Conservation (phyloP, 2,329 filamentous ascomycete species). For the Ceratocystis diversiconidia region DNA sequence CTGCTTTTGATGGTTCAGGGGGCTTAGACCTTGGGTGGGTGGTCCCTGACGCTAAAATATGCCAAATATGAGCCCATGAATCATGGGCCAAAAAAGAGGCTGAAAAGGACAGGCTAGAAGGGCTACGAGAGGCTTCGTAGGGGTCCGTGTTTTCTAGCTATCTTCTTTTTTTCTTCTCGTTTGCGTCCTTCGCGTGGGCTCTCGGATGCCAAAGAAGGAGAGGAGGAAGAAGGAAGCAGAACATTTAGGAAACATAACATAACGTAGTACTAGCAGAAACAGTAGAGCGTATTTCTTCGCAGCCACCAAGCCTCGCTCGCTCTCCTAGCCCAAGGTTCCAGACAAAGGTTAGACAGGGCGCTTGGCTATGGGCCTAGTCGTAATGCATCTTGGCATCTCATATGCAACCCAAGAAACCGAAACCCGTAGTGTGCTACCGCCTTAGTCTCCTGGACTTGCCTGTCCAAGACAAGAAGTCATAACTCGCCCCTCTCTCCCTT, state of each 20-base stretch:
- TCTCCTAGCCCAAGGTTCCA: not conserved
- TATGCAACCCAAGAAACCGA: not conserved
- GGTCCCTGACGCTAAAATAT: not conserved
- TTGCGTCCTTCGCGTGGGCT: not conserved
- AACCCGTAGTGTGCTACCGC: not conserved
- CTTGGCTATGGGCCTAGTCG: not conserved
- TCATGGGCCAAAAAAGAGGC: not conserved
- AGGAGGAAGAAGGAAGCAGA: not conserved
- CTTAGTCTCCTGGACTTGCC: too few relatives aligned
- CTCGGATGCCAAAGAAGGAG: not conserved
- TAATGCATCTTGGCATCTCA: not conserved
- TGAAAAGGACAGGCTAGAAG: not conserved
- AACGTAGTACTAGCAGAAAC: too few relatives aligned
- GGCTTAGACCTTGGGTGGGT: not conserved
- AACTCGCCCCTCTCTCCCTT: not conserved
- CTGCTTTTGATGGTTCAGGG: not conserved
- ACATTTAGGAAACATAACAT: too few relatives aligned
- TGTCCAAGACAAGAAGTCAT: too few relatives aligned
- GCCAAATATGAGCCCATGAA: not conserved
- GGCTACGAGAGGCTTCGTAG: not conserved
- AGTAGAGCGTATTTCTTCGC: not conserved
- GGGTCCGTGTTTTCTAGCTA: not conserved
- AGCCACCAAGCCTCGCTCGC: not conserved
- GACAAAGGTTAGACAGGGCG: not conserved
- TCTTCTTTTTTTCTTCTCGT: constrained; percentile 1